These are phyloP conservation scores for Daldinia loculata DNA, from an alignment of 495 filamentous ascomycete genomes.

Conservation along the genomic window DNA sequence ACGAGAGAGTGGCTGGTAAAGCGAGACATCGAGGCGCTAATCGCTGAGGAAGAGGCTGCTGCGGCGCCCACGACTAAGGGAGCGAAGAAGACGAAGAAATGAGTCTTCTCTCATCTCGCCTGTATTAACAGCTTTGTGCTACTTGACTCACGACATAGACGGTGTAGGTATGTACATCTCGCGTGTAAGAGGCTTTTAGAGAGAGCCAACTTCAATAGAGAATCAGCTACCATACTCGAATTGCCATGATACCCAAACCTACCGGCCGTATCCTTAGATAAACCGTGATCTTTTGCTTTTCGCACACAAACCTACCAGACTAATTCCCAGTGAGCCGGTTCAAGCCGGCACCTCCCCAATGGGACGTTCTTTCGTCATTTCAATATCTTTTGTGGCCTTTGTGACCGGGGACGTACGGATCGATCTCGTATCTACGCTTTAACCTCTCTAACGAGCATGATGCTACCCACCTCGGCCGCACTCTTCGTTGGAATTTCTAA, in stretches of 20 bases:
- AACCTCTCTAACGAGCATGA: neutral
- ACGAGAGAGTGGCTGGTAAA: conserved; percentile 81
- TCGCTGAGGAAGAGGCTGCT: conserved; percentile 58
- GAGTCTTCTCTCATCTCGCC: conserved; percentile 13
- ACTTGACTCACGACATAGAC: conserved; percentile 6
- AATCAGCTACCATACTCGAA: neutral
- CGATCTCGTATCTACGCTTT: conserved; percentile 3
- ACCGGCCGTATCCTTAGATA: neutral
- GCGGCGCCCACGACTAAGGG: conserved; percentile 35
- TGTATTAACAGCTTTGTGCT: neutral
- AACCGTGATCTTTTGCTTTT: neutral
- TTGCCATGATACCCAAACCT: neutral
- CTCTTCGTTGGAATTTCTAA: neutral
- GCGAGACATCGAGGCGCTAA: conserved; percentile 75
- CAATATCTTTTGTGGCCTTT: neutral
- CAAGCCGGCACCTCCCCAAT: conserved; percentile 11
- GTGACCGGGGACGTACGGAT: conserved; percentile 3
- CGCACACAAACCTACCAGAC: neutral
- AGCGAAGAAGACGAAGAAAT: conserved; percentile 46
- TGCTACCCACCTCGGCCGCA: neutral
- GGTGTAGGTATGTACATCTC: neutral
- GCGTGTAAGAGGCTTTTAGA: neutral
- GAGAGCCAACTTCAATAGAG: neutral
- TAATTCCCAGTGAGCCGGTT: conserved; percentile 3
- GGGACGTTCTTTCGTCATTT: conserved; percentile 18